Base-by-base conservation (phyloP, 371 early-diverging fungal species). In the Thermomucor indicae-seudaticae region DNA sequence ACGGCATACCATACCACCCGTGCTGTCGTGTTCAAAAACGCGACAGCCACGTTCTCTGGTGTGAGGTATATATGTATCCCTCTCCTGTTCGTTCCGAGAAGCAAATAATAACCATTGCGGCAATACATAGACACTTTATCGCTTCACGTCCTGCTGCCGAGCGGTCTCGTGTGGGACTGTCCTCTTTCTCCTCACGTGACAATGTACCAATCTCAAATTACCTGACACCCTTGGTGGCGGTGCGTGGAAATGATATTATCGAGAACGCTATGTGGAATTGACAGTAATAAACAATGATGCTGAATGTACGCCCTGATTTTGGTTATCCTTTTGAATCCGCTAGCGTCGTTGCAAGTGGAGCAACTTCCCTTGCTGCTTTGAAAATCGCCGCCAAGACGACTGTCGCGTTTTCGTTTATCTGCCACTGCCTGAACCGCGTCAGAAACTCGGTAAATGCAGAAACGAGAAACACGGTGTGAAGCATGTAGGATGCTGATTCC, bases 191-290 rank as follows among this genome's bases (percentile, higher is more conserved):
- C 93, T 39, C 88, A 93, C 51, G 57, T 93, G 52, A 63, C 72
- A 38, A 94, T 95, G 67, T 96, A 95, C 76, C 82, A 92, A 74
- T 90, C 89, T 42, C 92, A 92, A 67, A 59, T 95, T 57, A 88
- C 95, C 30, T 90, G 87, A 89, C 66, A 78, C 60, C 31, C 28
- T 94, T 8, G 91, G 83, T 64, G 85, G 75, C 42, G 80, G 92
- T 86, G 82, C 65, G 79, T 65, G n/a, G n/a, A 8, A 14, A 12
- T 17, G 20, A 41, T 19, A n/a, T n/a, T n/a, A n/a, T n/a, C n/a
- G 25, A 47, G 23, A 17, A 8, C 14, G 6, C 20, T 22, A 27
- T 22, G 1, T n/a, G 20, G 35, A 38, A 17, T 1, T 31, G 24
- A 20, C 24, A n/a, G 25, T 39, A 43, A 5, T n/a, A 29, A 38